Evolutionary conservation across 495 filamentous ascomycete species (phyloP), one percentile per base, ranked within the genome.

Genomic region (Filosporella fistucella): DNA sequence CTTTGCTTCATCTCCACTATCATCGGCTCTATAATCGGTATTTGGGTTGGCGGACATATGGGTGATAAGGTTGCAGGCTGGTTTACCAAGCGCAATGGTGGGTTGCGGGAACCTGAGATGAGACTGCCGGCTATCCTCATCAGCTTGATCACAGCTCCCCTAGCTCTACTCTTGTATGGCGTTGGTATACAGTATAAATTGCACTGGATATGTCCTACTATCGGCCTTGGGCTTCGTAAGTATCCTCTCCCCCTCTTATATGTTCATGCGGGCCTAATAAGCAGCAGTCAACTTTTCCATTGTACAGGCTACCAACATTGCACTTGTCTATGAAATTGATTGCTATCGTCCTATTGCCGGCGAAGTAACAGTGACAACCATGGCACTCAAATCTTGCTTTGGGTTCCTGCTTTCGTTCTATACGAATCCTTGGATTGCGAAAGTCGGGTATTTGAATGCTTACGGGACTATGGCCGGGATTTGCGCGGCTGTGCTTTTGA

Each of bases 331-430:
- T 47, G 64, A 68, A 8, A 76, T 79, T 53, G 76, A 79, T 45
- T 57, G 63, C 5, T 78, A 79, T 55, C 67, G 75, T 4, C 75
- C 76, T 3, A 64, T 75, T 17, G 74, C 70, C 11, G 76, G 76
- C 16, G 74, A 78, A 50, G 56, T 75, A 13, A 71, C 69, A 1
- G 59, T 78, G 5, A 64, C 75, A 0, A 62, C 69, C 4, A 61
- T 78, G 38, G 74, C 65, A 1, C 77, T 77, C 54, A 78, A 80
- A 59, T 64, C 68, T 14, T 55, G 67, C 13, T 77, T 79, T 49
- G 75, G 74, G 11, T 79, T 80, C 54, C 63, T 78, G 13, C 61
- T 80, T 6, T 77, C 74, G 0, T 80, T 80, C 44, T 79, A 78
- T 55, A 79, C 74, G 4, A 80, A 80, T 47, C 73, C 71, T 0